Conservation (phyloP, 2,329 filamentous ascomycete genomes). For the Hirsutella rhossiliensis region DNA sequence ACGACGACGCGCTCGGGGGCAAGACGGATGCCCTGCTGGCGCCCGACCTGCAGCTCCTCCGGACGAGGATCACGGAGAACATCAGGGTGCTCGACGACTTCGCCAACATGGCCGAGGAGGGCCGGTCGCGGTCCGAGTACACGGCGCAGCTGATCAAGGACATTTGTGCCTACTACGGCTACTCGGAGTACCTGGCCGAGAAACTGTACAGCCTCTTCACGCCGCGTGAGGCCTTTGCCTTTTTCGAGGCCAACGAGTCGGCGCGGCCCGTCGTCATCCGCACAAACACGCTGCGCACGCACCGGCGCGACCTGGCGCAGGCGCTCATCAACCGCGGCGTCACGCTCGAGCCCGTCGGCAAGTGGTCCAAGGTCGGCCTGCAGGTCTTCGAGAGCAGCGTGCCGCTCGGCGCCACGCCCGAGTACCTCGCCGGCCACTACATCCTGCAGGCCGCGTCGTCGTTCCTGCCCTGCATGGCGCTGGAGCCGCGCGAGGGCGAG, state of each 20-base stretch:
- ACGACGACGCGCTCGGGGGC: constrained; percentile 46
- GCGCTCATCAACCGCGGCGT: constrained; percentile 92
- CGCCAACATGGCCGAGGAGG: constrained; percentile 65
- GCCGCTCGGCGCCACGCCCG: constrained; percentile 85
- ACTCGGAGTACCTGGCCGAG: constrained; percentile 87
- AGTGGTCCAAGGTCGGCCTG: constrained; percentile 96
- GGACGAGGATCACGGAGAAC: constrained; percentile 83
- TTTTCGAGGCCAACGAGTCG: constrained; percentile 98
- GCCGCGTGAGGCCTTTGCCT: constrained; percentile 87
- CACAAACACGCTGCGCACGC: constrained; percentile 82
- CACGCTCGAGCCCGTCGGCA: constrained; percentile 89
- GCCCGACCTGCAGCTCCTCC: constrained; percentile 80
- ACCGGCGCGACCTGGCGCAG: constrained; percentile 73
- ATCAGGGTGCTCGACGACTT: constrained; percentile 88
- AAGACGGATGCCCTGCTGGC: constrained; percentile 57
- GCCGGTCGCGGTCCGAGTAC: constrained; percentile 78
- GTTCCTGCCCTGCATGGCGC: constrained; percentile 94
- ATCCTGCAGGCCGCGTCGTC: constrained; percentile 95
- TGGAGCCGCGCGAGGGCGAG: constrained; percentile 88
- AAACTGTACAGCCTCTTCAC: constrained; percentile 91
- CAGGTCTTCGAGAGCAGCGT: constrained; percentile 86
- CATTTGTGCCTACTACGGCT: constrained; percentile 93
- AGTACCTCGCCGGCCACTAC: constrained; percentile 95
- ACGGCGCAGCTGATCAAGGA: constrained; percentile 78
- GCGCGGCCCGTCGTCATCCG: constrained; percentile 88